A percentile compares a stretch with the other conserved stretches of the same genome.
Evolutionary conservation across 495 filamentous ascomycete genomes (phyloP).

Genomic region (Lasiosphaeria ovina): DNA sequence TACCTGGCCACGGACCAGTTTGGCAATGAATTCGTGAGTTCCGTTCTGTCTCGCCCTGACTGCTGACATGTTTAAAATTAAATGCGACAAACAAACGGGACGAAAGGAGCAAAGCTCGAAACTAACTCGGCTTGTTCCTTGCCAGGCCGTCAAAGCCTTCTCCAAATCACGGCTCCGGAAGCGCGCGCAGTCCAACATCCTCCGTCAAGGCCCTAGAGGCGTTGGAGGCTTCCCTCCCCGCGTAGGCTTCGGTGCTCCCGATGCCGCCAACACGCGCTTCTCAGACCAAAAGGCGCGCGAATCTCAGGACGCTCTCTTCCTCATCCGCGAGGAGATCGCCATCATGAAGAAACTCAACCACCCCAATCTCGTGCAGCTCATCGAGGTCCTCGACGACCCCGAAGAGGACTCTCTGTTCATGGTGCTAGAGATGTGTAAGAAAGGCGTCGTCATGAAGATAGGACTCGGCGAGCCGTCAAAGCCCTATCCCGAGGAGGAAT

Average conservation of each 20-base stretch:
- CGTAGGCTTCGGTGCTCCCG: constrained; percentile 60
- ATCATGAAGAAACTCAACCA: constrained; percentile 99
- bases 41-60: constrained; percentile 30
- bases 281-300: constrained; percentile 48
- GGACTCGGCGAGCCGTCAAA: constrained; percentile 78
- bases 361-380: constrained; percentile 83
- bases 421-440: constrained; percentile 98
- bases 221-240: constrained; percentile 23
- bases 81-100: not conserved
- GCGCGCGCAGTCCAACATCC: constrained; percentile 85
- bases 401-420: constrained; percentile 95
- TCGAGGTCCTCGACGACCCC: constrained; percentile 94
- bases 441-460: constrained; percentile 96
- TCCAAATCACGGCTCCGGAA: constrained; percentile 91
- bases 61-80: no score
- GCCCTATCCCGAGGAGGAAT: constrained; percentile 80
- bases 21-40: constrained; percentile 86
- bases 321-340: constrained; percentile 95
- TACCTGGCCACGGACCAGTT: constrained; percentile 89
- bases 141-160: constrained; percentile 93
- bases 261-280: constrained; percentile 57
- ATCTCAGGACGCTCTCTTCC: constrained; percentile 73
- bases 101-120: not conserved
- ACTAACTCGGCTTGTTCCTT: not conserved
- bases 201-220: constrained; percentile 58